Base-by-base conservation (phyloP, 371 early-diverging fungal genomes). In the Mucor lusitanicus region DNA sequence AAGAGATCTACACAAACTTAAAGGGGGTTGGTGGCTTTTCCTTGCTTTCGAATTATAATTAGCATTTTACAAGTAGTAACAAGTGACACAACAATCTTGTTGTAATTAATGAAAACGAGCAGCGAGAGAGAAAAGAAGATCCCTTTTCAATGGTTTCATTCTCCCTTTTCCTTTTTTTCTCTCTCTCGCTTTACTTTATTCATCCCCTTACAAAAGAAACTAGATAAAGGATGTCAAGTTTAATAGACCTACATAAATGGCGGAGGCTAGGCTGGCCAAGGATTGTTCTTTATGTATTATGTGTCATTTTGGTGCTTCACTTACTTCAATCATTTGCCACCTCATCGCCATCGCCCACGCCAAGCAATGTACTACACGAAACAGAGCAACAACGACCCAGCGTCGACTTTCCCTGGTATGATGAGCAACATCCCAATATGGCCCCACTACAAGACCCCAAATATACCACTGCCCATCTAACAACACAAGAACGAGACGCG, bases 321-420 rank as follows among this genome's bases (percentile, higher is more conserved):
- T 39, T 69, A 1, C 32, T 69, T 8, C 35, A 30, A 17, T 30
- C 60, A 19, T 69, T 69, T 59, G 33, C 57, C 12, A 25, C 25
- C 4, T 50, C 50, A 23, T 21, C 50, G 12, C 12, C 50, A 13
- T 3, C 37, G 37, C 13, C 53, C 37, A 63, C 40, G 25, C 40
- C 37, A 37, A 37, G 40, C 23, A 33, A 53, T 44, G 28, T 40
- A n/a, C 15, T 42, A 11, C 50, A 23, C 21, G 32, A 46, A 25
- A 8, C 21, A 50, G 25, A 19, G 46, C 46, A 50, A 19, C 48
- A 35, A 48, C 37, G 23, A 23, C 9, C 5, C 17, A 19, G 28
- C n/a, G 33, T 40, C 17, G 37, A 57, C 9, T 58, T 70, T 25
- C 68, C 72, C 23, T 68, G 72, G 72, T 71, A 71, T 48, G 40